These are phyloP conservation scores for Penicillium fuscoglaucum DNA, from an alignment of 2,329 filamentous ascomycete genomes.

Conservation along the genomic window DNA sequence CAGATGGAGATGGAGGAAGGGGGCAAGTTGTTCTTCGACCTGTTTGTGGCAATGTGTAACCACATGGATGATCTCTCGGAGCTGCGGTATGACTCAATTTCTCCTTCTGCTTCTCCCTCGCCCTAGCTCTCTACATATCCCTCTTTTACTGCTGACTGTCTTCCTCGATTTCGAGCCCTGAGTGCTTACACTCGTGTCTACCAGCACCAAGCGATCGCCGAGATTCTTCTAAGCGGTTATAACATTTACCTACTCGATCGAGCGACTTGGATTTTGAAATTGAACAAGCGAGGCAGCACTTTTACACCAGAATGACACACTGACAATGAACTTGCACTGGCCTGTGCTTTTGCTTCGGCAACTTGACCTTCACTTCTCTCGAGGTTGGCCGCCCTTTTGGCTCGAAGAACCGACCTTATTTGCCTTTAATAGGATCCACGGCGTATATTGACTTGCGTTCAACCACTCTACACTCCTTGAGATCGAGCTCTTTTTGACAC, in stretches of 20 bases:
- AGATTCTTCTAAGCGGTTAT: conserved; percentile 52
- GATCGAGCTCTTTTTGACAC: conserved; percentile 6
- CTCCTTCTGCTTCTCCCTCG: conserved; percentile 7
- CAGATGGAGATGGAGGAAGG: conserved; percentile 97
- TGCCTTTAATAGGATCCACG: conserved; percentile 30
- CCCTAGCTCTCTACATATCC: conserved; percentile 11
- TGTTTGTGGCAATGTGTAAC: conserved; percentile 98
- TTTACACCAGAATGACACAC: conserved; percentile 40
- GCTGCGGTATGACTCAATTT: conserved; percentile 63
- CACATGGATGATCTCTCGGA: conserved; percentile 95
- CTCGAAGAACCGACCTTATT: conserved; percentile 37
- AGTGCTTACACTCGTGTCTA: conserved; percentile 22
- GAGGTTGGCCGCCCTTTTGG: conserved; percentile 52
- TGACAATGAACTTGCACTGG: conserved; percentile 30
- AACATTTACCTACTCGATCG: conserved; percentile 23
- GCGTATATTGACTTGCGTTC: conserved; percentile 33
- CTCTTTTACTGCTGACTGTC: conserved; percentile 22
- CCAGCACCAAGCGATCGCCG: conserved; percentile 54
- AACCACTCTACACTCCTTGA: conserved; percentile 26
- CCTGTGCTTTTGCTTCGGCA: conserved; percentile 29
- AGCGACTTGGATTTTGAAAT: conserved; percentile 34
- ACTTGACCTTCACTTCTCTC: conserved; percentile 40
- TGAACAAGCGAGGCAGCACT: conserved; percentile 12
- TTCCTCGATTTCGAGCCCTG: conserved; percentile 10
- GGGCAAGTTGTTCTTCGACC: conserved; percentile 94